Base-by-base conservation (phyloP, 192 early-diverging fungal genomes). In the Coemansia sp. region DNA sequence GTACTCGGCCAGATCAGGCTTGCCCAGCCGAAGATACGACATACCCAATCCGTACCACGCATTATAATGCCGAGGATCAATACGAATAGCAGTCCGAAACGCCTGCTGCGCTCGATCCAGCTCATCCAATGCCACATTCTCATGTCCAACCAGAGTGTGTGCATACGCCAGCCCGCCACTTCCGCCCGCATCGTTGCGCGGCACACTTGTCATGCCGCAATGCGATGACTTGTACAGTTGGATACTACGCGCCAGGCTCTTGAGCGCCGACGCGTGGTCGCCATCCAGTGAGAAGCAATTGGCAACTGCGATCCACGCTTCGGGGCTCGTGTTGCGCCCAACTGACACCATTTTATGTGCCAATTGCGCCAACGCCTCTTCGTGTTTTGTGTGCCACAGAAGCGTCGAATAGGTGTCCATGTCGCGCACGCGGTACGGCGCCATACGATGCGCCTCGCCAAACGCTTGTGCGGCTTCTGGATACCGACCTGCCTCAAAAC, bases 361-460 rank as follows among this genome's bases (percentile, higher is more conserved):
- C 41, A 97, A 76, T 49, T 83, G 81, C 11, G 89, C 87, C 45
- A 95, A 79, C 39, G 69, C 73, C n/a, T 85, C 85, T 23, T 91
- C 89, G 62, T 87, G 83, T 50, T 83, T 83, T 54, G 92, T 69
- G 62, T 95, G 94, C 95, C 95, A 97, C 39, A 97, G 67, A 27
- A 87, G 83, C 10, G 91, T 90, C 17, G 92, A 92, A 64, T 91
- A 95, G 6, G 88, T 67, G 57, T 97, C 95, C 90, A 95, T 91
- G 48, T 89, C 89, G 29, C 85, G 83, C 24, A 88, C 64, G 3
- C 90, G 85, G 67, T 85, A 88, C 8, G 91, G 89, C 38, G 93
- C 93, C 32, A 88, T 27, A 12, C 82, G 51, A 23, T 90, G 79
- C 11, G 84, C 84, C 0, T 65, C 68, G 9, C 57, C 61, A 67